phyloP scores from a whole-genome alignment of 2,329 filamentous ascomycete genomes.

The Fusarium transvaalense region DNA sequence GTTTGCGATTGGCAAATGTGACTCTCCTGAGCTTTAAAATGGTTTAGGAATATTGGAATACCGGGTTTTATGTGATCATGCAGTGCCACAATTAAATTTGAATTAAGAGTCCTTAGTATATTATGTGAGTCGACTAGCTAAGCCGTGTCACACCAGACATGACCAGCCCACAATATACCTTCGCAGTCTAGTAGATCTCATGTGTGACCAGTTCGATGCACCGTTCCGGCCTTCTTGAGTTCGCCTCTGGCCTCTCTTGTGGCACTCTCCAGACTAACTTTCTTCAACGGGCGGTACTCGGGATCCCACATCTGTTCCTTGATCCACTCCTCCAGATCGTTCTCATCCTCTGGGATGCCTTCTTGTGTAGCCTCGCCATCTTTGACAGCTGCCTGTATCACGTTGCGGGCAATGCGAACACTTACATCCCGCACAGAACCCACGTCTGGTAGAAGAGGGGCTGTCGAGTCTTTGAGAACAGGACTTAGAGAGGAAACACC shows the following conservation, averaged over 20 bases:
- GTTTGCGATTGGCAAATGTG: slow-evolving; percentile 37
- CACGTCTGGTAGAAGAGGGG: slow-evolving; percentile 81
- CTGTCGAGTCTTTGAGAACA: slow-evolving; percentile 71
- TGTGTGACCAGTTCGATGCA: slow-evolving; percentile 39
- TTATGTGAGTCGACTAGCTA: slow-evolving; percentile 6
- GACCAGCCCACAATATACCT: not conserved
- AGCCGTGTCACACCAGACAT: not conserved
- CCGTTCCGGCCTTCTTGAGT: slow-evolving; percentile 49
- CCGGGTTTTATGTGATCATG: slow-evolving; percentile 17
- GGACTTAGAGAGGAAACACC: slow-evolving; percentile 79
- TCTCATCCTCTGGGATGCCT: slow-evolving; percentile 70
- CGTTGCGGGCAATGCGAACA: slow-evolving; percentile 79
- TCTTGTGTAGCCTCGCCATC: slow-evolving; percentile 76
- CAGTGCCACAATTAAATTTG: slow-evolving; percentile 23
- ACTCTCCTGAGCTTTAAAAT: slow-evolving; percentile 29
- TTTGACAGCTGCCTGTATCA: slow-evolving; percentile 77
- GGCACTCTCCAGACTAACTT: slow-evolving; percentile 65
- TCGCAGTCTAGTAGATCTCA: not conserved
- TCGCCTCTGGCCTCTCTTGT: slow-evolving; percentile 66
- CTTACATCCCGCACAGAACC: slow-evolving; percentile 80
- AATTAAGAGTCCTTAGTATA: slow-evolving; percentile 24
- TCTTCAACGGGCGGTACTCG: slow-evolving; percentile 72
- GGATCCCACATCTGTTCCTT: slow-evolving; percentile 84
- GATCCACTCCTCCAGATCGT: slow-evolving; percentile 77
- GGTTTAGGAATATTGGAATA: slow-evolving; percentile 39